Percentiles rank a stretch among this genome's conserved stretches.
phyloP scores from a whole-genome alignment of 768 basidiomycete species.

The Boletus reticuloceps region DNA sequence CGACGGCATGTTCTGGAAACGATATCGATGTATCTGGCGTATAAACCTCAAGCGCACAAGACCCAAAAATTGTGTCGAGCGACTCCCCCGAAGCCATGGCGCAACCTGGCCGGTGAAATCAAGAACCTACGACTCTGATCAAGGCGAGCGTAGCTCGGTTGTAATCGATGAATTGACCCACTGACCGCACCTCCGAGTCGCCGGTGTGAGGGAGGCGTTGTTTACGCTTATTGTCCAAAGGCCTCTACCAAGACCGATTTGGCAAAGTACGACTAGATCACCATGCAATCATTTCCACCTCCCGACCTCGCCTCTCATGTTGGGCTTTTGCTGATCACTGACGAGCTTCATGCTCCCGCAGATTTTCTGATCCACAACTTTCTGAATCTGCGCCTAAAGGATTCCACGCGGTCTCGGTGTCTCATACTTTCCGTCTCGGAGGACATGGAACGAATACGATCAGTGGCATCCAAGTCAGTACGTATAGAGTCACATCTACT shows the following conservation, averaged over 20 bases:
- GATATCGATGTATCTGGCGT: conserved; percentile 64
- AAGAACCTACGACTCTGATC: not conserved
- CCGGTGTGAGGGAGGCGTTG: not conserved
- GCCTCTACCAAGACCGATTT: conserved; percentile 18
- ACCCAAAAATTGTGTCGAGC: conserved; percentile 62
- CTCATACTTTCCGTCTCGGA: conserved; percentile 60
- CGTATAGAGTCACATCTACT: conserved; percentile 22
- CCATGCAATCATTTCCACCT: conserved; percentile 49
- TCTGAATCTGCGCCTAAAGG: conserved; percentile 53
- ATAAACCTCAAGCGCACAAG: conserved; percentile 56
- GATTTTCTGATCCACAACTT: conserved; percentile 67
- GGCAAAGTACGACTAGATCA: conserved; percentile 1
- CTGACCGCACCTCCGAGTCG: too few relatives aligned
- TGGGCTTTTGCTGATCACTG: conserved; percentile 62
- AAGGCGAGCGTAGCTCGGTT: not conserved
- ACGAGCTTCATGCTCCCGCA: conserved; percentile 66
- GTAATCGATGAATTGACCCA: not conserved
- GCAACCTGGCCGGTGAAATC: not conserved
- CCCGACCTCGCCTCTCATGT: conserved; percentile 48
- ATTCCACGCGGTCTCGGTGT: conserved; percentile 32
- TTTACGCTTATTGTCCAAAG: conserved; percentile 19
- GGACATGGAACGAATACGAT: conserved; percentile 57
- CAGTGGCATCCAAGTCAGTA: conserved; percentile 63
- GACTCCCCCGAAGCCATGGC: conserved; percentile 35
- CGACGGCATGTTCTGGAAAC: conserved; percentile 46